Evolutionary conservation across 2,329 filamentous ascomycete genomes (phyloP).

Genomic region (Verticillium longisporum): DNA sequence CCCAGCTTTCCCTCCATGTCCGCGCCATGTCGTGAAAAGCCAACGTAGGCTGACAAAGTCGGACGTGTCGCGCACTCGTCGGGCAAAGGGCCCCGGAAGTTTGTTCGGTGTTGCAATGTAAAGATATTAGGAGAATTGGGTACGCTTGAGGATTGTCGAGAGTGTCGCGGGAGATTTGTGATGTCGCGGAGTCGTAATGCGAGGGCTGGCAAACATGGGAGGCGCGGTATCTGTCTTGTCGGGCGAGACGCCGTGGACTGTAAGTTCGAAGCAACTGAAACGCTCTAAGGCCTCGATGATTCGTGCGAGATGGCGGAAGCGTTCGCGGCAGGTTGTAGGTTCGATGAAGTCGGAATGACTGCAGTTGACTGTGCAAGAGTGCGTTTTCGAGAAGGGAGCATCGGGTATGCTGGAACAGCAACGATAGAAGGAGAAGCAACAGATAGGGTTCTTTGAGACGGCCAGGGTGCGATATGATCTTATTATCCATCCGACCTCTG

Average conservation of each 20-base stretch:
- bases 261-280: neutral
- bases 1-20: neutral
- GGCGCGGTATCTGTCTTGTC: neutral
- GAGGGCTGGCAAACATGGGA: neutral
- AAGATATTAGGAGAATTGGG: neutral
- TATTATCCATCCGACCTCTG: neutral
- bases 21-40: neutral
- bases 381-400: neutral
- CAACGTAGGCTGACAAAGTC: neutral
- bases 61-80: neutral
- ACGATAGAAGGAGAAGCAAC: neutral
- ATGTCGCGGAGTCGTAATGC: neutral
- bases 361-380: neutral
- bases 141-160: neutral
- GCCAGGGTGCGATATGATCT: constrained; percentile 1
- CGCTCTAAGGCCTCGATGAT: neutral
- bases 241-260: neutral
- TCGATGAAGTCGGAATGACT: neutral
- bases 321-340: neutral
- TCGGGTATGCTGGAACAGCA: neutral
- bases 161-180: neutral
- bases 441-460: neutral
- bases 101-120: neutral
- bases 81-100: neutral
- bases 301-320: neutral